These are phyloP conservation scores for Capillidium heterosporum DNA, from an alignment of 371 early-diverging fungal species.

Conservation along the genomic window DNA sequence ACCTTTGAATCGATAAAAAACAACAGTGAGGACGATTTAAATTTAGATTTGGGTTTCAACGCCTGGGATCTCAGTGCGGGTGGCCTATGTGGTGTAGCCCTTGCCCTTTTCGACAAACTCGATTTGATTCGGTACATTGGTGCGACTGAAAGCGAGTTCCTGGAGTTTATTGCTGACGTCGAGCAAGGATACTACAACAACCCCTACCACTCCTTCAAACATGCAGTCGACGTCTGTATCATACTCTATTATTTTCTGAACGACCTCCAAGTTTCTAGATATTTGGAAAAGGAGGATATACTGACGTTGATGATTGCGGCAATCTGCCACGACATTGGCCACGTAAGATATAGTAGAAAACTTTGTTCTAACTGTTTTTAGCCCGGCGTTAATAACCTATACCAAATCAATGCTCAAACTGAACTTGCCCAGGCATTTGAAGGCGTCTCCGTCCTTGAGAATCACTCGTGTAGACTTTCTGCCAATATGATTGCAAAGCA, in stretches of 20 bases:
- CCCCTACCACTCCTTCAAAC: conserved; percentile 79
- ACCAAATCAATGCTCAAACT: conserved; percentile 65
- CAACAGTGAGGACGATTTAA: background rate
- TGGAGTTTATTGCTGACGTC: conserved; percentile 68
- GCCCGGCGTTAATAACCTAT: conserved; percentile 82
- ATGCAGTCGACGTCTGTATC: conserved; percentile 70
- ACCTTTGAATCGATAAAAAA: background rate
- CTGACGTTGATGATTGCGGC: conserved; percentile 59
- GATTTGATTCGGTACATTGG: conserved; percentile 33
- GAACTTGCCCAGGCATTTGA: conserved; percentile 45
- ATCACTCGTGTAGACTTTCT: conserved; percentile 58
- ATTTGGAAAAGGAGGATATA: conserved; percentile 45
- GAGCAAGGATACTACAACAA: conserved; percentile 54
- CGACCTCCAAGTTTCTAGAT: conserved; percentile 34
- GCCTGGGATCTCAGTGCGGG: conserved; percentile 41
- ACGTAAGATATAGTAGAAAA: conserved; percentile 33
- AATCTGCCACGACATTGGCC: conserved; percentile 81
- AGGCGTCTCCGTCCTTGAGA: conserved; percentile 67
- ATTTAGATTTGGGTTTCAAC: conserved; percentile 29
- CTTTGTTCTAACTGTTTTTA: conserved; percentile 11
- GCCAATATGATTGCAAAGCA: conserved; percentile 47
- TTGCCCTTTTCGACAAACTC: conserved; percentile 36
- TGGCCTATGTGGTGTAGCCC: conserved; percentile 55
- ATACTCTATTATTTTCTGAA: conserved; percentile 55
- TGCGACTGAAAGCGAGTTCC: conserved; percentile 37